phyloP scores from a whole-genome alignment of 2,329 filamentous ascomycete species.

The Exophiala sideris region DNA sequence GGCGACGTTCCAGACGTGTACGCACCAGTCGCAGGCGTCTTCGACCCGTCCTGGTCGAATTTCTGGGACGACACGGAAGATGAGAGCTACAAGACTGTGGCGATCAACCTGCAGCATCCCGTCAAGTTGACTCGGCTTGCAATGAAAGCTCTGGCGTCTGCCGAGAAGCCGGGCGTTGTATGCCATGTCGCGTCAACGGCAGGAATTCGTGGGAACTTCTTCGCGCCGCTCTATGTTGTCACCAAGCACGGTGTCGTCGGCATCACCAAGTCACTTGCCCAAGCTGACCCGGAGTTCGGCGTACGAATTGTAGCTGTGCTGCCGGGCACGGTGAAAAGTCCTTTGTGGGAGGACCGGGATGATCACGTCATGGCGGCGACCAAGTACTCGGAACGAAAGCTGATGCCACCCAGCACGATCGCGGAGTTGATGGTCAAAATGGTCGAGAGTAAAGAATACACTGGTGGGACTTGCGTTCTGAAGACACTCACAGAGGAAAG shows the following conservation, averaged over 20 bases:
- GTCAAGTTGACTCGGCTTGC: neutral
- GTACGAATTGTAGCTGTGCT: neutral
- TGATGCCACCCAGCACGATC: neutral
- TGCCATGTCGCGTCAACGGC: neutral
- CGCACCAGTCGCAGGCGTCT: neutral
- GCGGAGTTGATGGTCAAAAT: neutral
- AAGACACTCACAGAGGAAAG: constrained; percentile 43
- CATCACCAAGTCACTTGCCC: neutral
- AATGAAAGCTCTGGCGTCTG: neutral
- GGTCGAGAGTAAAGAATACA: neutral
- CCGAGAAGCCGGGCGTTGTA: neutral
- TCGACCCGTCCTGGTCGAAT: constrained; percentile 29
- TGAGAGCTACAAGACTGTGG: constrained; percentile 31
- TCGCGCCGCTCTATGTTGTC: neutral
- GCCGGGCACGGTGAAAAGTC: neutral
- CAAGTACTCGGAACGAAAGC: neutral
- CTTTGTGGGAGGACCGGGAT: neutral
- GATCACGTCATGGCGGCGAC: neutral
- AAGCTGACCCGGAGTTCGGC: neutral
- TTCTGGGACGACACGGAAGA: constrained; percentile 39
- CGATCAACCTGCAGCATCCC: constrained; percentile 39
- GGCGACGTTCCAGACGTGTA: constrained; percentile 27
- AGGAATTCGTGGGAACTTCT: neutral
- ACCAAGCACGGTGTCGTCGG: neutral
- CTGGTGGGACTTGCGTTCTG: constrained; percentile 14